Conservation (phyloP, 352 stramenopile genomes). For the Phytophthora meadii region DNA sequence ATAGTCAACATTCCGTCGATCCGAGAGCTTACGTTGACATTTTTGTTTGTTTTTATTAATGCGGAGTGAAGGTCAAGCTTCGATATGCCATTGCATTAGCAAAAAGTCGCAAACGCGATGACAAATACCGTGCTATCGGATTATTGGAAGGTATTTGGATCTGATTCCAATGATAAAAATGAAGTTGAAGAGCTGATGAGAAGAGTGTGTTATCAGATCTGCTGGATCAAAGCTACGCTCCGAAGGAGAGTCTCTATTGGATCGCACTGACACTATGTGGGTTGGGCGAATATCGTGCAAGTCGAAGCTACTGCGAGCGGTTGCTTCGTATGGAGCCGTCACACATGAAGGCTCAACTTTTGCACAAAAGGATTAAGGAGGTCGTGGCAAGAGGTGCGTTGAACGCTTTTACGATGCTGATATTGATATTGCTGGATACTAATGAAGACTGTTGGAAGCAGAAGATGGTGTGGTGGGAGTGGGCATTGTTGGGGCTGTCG, state of each 20-base stretch:
- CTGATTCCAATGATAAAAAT: not conserved
- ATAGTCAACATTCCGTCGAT: constrained; percentile 13
- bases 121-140: constrained; percentile 76
- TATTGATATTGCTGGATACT: constrained; percentile 1
- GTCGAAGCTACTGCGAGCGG: constrained; percentile 73
- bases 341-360: constrained; percentile 71
- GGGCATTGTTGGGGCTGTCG: constrained; percentile 71
- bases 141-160: constrained; percentile 65
- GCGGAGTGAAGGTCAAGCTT: constrained; percentile 63
- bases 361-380: constrained; percentile 84
- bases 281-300: constrained; percentile 73
- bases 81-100: constrained; percentile 74
- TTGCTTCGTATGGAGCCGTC: constrained; percentile 79
- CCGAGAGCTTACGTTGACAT: constrained; percentile 14
- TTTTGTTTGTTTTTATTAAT: constrained; percentile 7
- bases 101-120: constrained; percentile 83
- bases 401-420: not conserved
- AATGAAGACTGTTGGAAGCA: constrained; percentile 12
- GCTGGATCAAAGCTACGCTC: constrained; percentile 54
- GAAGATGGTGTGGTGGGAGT: constrained; percentile 74
- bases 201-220: constrained; percentile 53
- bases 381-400: constrained; percentile 58
- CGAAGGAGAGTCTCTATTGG: constrained; percentile 82
- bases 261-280: constrained; percentile 74
- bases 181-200: constrained; percentile 7